These are phyloP conservation scores for Pyrenochaeta sp. DNA, from an alignment of 2,329 filamentous ascomycete species.

Conservation along the genomic window DNA sequence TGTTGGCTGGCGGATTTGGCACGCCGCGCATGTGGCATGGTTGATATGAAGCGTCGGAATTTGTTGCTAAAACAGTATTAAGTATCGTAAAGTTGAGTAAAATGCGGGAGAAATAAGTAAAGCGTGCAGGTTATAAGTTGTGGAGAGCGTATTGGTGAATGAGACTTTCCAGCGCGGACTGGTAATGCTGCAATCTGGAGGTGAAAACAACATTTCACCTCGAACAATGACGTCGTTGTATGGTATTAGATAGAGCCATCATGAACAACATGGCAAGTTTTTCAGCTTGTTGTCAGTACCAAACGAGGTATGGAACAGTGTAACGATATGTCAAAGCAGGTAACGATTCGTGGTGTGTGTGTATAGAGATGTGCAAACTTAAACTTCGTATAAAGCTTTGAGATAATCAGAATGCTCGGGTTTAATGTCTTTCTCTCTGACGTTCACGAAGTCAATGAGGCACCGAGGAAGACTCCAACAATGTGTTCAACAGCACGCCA, in stretches of 20 bases:
- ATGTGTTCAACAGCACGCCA: too few relatives aligned
- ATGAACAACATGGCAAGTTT: too few relatives aligned
- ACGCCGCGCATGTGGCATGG: not conserved
- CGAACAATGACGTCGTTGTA: not conserved
- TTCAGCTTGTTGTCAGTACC: too few relatives aligned
- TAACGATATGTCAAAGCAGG: too few relatives aligned
- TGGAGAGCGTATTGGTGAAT: not conserved
- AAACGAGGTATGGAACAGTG: too few relatives aligned
- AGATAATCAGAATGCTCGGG: too few relatives aligned
- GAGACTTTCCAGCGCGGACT: not conserved
- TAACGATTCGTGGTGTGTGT: too few relatives aligned
- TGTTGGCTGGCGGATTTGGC: conserved; percentile 2
- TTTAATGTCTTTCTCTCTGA: too few relatives aligned
- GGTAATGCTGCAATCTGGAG: not conserved
- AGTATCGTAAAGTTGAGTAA: not conserved
- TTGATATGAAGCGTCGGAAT: not conserved
- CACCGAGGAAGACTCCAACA: too few relatives aligned
- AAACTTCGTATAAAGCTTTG: too few relatives aligned
- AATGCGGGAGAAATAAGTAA: not conserved
- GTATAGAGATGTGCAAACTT: too few relatives aligned
- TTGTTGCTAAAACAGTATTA: not conserved
- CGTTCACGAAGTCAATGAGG: too few relatives aligned
- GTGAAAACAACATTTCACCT: not conserved
- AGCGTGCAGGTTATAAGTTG: not conserved
- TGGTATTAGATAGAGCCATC: not conserved